These are phyloP conservation scores for Penicillium ochrochloron DNA, from an alignment of 495 filamentous ascomycete species.

Conservation along the genomic window DNA sequence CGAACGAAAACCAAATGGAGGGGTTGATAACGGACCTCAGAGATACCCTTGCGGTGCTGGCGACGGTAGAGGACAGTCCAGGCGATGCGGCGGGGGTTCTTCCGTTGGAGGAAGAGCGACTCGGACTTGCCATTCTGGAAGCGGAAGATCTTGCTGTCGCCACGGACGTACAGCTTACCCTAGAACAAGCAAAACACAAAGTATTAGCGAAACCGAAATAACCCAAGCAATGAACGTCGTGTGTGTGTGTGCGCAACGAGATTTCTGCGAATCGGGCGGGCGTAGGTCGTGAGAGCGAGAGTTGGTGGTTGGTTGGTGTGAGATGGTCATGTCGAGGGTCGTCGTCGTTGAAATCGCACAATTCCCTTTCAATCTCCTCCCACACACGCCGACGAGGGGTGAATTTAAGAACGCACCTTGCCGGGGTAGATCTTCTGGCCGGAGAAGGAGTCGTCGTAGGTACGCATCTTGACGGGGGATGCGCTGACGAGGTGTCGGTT, in stretches of 20 bases:
- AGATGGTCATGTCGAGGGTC: constrained; percentile 17
- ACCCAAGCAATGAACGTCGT: constrained; percentile 6
- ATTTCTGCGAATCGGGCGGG: neutral
- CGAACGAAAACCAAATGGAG: constrained; percentile 31
- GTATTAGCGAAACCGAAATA: constrained; percentile 33
- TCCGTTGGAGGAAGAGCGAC: constrained; percentile 99
- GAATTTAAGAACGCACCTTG: constrained; percentile 72
- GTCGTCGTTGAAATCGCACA: constrained; percentile 26
- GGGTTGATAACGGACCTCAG: constrained; percentile 78
- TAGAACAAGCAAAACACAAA: constrained; percentile 49
- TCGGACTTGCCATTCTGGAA: constrained; percentile 99
- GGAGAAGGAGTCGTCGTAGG: constrained; percentile 98
- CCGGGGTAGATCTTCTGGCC: constrained; percentile 98
- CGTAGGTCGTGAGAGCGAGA: constrained; percentile 3
- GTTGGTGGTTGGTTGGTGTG: constrained; percentile 2
- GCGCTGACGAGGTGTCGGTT: constrained; percentile 55
- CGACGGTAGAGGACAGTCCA: constrained; percentile 98
- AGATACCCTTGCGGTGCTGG: constrained; percentile 99
- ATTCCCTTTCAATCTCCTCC: constrained; percentile 24
- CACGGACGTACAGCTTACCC: constrained; percentile 99
- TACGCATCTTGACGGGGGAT: constrained; percentile 82
- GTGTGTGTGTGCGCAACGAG: constrained; percentile 9
- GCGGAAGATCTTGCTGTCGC: constrained; percentile 99
- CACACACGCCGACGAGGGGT: constrained; percentile 28
- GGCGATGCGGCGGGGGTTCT: constrained; percentile 98